Evolutionary conservation across 495 filamentous ascomycete genomes (phyloP).

Genomic region (Mytilinidion resinicola): DNA sequence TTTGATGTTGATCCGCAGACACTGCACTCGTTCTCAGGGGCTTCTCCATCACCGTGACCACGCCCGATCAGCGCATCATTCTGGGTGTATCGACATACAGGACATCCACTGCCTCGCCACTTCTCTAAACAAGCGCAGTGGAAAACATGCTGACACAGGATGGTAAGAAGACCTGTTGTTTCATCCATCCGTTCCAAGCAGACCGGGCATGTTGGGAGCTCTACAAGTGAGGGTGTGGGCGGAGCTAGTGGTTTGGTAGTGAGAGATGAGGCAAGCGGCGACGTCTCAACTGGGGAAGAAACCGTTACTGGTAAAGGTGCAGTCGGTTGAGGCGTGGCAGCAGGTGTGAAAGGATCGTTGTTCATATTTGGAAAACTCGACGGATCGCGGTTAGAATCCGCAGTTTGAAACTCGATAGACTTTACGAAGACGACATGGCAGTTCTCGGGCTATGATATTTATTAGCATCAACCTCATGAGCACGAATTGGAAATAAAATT

Average conservation of each 20-base stretch:
- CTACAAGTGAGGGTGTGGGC: constrained; percentile 80
- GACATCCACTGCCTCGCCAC: constrained; percentile 90
- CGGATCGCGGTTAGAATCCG: constrained; percentile 32
- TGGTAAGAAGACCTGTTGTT: constrained; percentile 87
- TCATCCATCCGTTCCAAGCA: constrained; percentile 98
- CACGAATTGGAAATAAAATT: constrained; percentile 31
- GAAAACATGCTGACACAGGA: constrained; percentile 96
- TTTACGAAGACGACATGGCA: constrained; percentile 96
- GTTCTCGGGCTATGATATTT: constrained; percentile 66
- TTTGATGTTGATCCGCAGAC: constrained; percentile 72
- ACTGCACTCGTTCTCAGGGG: constrained; percentile 52
- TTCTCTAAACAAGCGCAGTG: constrained; percentile 96
- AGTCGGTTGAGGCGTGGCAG: constrained; percentile 18
- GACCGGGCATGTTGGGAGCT: constrained; percentile 92
- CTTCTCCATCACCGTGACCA: constrained; percentile 31
- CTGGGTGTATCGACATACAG: constrained; percentile 87
- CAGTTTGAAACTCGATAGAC: constrained; percentile 65
- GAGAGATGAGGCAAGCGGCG: constrained; percentile 47
- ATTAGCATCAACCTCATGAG: constrained; percentile 22
- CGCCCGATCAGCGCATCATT: constrained; percentile 21
- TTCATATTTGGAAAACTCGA: constrained; percentile 53
- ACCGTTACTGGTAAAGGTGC: constrained; percentile 28
- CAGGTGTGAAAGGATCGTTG: constrained; percentile 59
- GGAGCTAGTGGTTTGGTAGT: constrained; percentile 80
- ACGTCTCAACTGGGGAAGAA: constrained; percentile 32